Conservation (phyloP, 148 eudicot species). For the Fagopyrum homotropicum region DNA sequence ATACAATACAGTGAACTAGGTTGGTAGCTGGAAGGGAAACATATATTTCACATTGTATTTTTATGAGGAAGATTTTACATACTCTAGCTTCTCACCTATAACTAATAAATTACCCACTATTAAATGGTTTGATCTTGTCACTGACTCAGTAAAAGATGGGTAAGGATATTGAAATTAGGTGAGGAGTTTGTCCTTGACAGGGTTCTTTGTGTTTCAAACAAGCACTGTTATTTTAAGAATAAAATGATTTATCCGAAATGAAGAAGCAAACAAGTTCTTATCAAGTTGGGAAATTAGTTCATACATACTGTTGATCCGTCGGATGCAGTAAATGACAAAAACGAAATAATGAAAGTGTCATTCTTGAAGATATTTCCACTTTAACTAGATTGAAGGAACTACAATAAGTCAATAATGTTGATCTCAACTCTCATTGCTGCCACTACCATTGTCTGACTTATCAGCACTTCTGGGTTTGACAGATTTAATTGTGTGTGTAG, state of each 20-base stretch:
- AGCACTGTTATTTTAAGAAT: neutral
- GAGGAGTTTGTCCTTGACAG: neutral
- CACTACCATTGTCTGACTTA: slow-evolving; percentile 25
- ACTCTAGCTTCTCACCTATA: neutral
- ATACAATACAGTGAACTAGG: neutral
- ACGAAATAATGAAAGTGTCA: neutral
- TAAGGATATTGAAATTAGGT: neutral
- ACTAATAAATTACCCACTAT: neutral
- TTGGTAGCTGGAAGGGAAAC: neutral
- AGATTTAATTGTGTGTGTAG: slow-evolving; percentile 43
- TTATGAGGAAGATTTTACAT: neutral
- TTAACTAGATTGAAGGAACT: neutral
- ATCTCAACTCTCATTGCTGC: slow-evolving; percentile 33
- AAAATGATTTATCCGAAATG: neutral
- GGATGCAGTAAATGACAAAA: neutral
- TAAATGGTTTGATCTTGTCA: neutral
- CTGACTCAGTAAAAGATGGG: slow-evolving; percentile 1
- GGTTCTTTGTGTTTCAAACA: neutral
- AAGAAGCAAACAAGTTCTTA: neutral
- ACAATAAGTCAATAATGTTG: slow-evolving; percentile 2
- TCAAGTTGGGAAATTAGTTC: neutral
- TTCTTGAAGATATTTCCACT: neutral
- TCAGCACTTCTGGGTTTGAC: slow-evolving; percentile 31
- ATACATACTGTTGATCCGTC: neutral
- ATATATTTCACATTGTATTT: neutral